phyloP scores from a whole-genome alignment of 2,329 filamentous ascomycete genomes.

The Penicillium aurantiogriseum region DNA sequence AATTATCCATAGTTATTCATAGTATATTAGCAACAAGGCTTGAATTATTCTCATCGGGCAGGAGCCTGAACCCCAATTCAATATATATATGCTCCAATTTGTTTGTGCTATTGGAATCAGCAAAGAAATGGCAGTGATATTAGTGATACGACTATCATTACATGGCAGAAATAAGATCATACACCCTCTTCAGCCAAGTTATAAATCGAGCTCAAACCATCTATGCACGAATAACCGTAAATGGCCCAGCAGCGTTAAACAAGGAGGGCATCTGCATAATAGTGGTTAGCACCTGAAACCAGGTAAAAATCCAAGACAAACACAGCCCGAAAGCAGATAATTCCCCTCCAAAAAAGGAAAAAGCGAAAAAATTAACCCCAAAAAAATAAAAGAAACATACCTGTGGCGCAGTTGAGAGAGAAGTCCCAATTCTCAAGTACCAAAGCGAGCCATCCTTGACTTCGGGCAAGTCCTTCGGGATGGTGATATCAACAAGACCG shows the following conservation, averaged over 20 bases:
- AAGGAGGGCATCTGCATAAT: constrained; percentile 28
- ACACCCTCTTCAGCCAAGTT: not conserved
- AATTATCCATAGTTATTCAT: not conserved
- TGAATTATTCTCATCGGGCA: not conserved
- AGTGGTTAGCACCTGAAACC: not conserved
- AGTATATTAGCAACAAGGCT: not conserved
- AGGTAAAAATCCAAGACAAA: not conserved
- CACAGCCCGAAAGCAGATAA: not conserved
- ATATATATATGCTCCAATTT: not conserved
- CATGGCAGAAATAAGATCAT: not conserved
- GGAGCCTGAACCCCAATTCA: not conserved
- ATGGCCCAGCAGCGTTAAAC: constrained; percentile 31
- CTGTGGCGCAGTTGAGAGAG: constrained; percentile 28
- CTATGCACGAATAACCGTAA: constrained; percentile 23
- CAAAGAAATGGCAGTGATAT: not conserved
- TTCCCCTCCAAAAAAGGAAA: not conserved
- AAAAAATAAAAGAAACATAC: constrained; percentile 15
- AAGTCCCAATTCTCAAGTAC: constrained; percentile 30
- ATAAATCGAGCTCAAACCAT: not conserved
- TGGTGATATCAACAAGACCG: constrained; percentile 24
- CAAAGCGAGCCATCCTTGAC: constrained; percentile 29
- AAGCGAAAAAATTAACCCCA: not conserved
- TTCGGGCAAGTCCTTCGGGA: constrained; percentile 26
- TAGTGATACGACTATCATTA: not conserved
- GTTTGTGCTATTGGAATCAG: not conserved